A percentile compares a stretch with the other conserved stretches of the same genome.
Conservation (phyloP, 1,284 basidiomycete species). For the Rhizoctonia solani region DNA sequence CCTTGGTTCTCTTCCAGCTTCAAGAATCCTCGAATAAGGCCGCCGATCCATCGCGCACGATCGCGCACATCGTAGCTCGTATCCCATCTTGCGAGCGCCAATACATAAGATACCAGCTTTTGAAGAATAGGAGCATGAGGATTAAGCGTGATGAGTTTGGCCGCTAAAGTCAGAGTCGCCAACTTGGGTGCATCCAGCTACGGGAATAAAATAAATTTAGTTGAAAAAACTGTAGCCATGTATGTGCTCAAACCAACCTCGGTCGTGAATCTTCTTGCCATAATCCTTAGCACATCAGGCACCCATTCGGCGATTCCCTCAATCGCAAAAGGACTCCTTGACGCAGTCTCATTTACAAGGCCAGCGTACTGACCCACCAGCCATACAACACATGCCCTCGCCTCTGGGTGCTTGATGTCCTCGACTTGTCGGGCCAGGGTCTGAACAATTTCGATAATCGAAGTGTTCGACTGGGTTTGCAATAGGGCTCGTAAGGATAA, state of each 20-base stretch:
- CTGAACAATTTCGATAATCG: constrained; percentile 57
- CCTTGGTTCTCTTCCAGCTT: constrained; percentile 44
- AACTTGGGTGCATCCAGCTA: constrained; percentile 73
- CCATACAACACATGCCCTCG: constrained; percentile 86
- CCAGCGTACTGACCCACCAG: constrained; percentile 84
- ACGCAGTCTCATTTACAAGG: constrained; percentile 34
- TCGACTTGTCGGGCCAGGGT: constrained; percentile 75
- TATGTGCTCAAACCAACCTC: constrained; percentile 57
- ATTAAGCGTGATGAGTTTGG: constrained; percentile 77
- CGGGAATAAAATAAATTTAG: neutral
- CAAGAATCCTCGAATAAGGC: constrained; percentile 65
- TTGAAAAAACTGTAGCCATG: neutral
- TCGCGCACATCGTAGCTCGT: constrained; percentile 86
- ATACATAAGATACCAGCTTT: constrained; percentile 68
- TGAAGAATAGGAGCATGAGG: constrained; percentile 55
- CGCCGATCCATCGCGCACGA: constrained; percentile 77
- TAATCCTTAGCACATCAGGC: constrained; percentile 80
- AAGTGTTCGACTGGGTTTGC: constrained; percentile 58
- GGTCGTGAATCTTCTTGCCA: constrained; percentile 68
- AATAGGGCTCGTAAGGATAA: constrained; percentile 84
- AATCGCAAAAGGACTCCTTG: constrained; percentile 39
- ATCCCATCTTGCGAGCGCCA: constrained; percentile 87
- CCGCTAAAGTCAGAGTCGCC: constrained; percentile 78
- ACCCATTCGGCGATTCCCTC: constrained; percentile 67
- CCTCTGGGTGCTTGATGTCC: constrained; percentile 74